These are phyloP conservation scores for Brassica carinata DNA, from an alignment of 345 rosid genomes.

Conservation along the genomic window DNA sequence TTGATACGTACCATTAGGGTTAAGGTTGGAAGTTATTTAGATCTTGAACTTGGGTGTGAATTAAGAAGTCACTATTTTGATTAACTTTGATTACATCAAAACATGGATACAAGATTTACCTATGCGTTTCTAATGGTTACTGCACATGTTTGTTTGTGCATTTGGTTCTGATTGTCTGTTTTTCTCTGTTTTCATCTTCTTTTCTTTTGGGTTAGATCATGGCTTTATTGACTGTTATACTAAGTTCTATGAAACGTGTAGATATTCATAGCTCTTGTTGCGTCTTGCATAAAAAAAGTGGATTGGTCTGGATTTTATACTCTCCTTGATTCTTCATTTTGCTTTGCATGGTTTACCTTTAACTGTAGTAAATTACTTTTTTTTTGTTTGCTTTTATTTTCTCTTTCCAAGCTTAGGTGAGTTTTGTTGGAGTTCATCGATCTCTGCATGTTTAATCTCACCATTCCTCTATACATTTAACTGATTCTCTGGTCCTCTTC, in stretches of 20 bases:
- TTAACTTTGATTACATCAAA: background rate
- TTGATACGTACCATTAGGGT: background rate
- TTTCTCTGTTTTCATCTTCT: background rate
- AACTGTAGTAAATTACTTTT: background rate
- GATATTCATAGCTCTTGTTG: background rate
- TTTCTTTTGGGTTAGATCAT: conserved; percentile 3
- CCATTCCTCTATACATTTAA: background rate
- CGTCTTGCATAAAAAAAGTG: background rate
- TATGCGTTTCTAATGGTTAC: background rate
- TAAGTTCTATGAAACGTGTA: background rate
- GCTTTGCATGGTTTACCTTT: background rate
- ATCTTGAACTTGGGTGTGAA: background rate
- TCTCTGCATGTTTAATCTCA: background rate
- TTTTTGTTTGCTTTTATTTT: background rate
- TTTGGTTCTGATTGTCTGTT: background rate
- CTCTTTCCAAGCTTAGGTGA: background rate
- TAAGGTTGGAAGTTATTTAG: background rate
- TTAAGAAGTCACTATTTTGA: background rate
- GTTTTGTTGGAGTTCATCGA: background rate
- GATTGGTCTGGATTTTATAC: background rate
- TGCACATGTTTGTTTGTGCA: background rate
- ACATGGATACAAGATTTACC: background rate
- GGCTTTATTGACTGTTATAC: background rate
- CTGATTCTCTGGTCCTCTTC: background rate
- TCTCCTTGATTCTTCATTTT: background rate